Evolutionary conservation across 2,329 filamentous ascomycete genomes (phyloP).

Genomic region (Sclerotinia spermophila): DNA sequence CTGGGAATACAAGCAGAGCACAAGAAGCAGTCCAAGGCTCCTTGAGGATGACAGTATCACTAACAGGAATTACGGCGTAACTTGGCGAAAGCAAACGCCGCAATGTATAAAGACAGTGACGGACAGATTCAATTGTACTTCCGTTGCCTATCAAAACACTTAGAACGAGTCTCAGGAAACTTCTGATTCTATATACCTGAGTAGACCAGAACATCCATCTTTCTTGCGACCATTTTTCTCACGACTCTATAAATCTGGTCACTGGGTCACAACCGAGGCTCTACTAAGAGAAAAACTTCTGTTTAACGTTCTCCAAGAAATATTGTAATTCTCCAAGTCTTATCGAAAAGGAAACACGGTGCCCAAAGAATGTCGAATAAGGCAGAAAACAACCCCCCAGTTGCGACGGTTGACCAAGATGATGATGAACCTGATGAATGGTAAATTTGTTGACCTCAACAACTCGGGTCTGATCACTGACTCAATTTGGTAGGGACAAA

Average conservation of each 20-base stretch:
- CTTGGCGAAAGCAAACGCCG: constrained; percentile 81
- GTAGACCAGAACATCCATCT: constrained; percentile 90
- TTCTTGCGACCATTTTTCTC: constrained; percentile 57
- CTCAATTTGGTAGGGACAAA: constrained; percentile 70
- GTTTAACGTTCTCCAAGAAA: neutral
- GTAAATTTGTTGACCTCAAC: constrained; percentile 47
- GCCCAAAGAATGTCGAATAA: constrained; percentile 34
- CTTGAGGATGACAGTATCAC: constrained; percentile 72
- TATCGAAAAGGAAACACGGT: constrained; percentile 13
- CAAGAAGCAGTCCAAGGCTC: constrained; percentile 90
- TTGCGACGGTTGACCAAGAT: constrained; percentile 46
- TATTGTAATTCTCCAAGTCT: constrained; percentile 7
- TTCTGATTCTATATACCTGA: constrained; percentile 55
- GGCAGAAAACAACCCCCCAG: constrained; percentile 31
- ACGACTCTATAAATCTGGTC: neutral
- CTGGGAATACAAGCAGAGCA: constrained; percentile 85
- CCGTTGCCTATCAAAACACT: constrained; percentile 61
- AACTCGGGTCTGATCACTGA: constrained; percentile 25
- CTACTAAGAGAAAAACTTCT: neutral
- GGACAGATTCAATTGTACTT: constrained; percentile 81
- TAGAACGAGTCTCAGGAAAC: neutral
- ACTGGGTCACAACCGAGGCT: constrained; percentile 28
- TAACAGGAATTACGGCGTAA: constrained; percentile 88
- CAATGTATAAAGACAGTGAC: constrained; percentile 83
- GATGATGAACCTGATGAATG: constrained; percentile 95